Conservation (phyloP, 2,329 filamentous ascomycete species). For the Fusarium mangiferae region DNA sequence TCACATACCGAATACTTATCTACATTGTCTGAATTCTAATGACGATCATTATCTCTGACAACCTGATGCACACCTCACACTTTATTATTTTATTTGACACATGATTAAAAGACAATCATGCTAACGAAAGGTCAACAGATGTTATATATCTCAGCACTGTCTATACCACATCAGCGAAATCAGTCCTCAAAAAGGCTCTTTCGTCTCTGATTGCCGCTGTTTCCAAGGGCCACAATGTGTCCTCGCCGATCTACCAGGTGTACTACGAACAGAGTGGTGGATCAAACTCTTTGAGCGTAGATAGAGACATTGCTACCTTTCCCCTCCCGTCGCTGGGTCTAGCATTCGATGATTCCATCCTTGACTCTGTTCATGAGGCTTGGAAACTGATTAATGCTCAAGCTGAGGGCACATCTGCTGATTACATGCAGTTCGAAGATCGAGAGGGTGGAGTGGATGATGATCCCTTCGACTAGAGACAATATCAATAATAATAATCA, state of each 20-base stretch:
- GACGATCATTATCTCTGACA: constrained; percentile 91
- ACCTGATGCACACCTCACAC: constrained; percentile 72
- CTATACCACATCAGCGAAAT: constrained; percentile 48
- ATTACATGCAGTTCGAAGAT: constrained; percentile 84
- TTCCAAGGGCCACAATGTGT: constrained; percentile 41
- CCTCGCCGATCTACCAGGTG: constrained; percentile 60
- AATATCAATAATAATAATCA: constrained; percentile 2
- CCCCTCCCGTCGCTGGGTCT: constrained; percentile 71
- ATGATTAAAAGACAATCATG: constrained; percentile 32
- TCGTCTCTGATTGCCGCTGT: constrained; percentile 52
- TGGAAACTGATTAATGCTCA: constrained; percentile 74
- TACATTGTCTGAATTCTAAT: constrained; percentile 98
- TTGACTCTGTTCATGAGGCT: constrained; percentile 73
- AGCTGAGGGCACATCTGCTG: constrained; percentile 54
- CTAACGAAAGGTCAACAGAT: constrained; percentile 48
- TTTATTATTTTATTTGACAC: constrained; percentile 5
- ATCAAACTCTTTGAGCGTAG: constrained; percentile 41
- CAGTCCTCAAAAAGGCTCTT: constrained; percentile 54
- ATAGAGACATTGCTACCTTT: constrained; percentile 64
- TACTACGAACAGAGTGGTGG: constrained; percentile 64
- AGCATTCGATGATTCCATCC: constrained; percentile 76
- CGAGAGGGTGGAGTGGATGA: constrained; percentile 72
- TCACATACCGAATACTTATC: constrained; percentile 92
- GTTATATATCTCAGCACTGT: constrained; percentile 53
- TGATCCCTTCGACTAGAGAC: constrained; percentile 58